phyloP scores from a whole-genome alignment of 306 rosid genomes.

The Trifolium fragiferum region DNA sequence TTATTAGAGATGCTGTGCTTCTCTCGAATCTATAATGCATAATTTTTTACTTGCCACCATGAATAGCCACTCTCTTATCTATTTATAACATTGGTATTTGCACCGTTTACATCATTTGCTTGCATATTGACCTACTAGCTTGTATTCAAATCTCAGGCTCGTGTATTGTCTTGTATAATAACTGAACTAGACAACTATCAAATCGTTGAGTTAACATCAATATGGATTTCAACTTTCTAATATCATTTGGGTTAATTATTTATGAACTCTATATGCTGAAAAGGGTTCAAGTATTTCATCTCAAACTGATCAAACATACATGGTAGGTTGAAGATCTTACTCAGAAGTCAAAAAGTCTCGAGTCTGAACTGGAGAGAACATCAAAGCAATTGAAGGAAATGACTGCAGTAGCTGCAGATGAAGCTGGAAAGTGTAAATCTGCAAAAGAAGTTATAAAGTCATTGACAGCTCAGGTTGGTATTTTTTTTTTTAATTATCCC shows the following conservation, averaged over 20 bases:
- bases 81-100: background rate
- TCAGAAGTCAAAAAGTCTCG: slow-evolving; percentile 68
- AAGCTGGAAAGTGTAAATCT: slow-evolving; percentile 89
- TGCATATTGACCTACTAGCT: slow-evolving; percentile 33
- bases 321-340: slow-evolving; percentile 83
- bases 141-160: slow-evolving; percentile 19
- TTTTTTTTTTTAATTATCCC: no score
- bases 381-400: slow-evolving; percentile 75
- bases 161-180: slow-evolving; percentile 10
- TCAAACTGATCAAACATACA: slow-evolving; percentile 32
- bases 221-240: slow-evolving; percentile 18
- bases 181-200: slow-evolving; percentile 32
- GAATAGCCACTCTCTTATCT: background rate
- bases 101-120: slow-evolving; percentile 29
- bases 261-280: slow-evolving; percentile 28
- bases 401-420: slow-evolving; percentile 79
- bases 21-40: background rate
- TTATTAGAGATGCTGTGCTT: background rate
- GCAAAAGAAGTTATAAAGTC: slow-evolving; percentile 92
- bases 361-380: slow-evolving; percentile 80
- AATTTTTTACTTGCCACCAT: background rate
- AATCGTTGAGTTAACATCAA: slow-evolving; percentile 1
- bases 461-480: slow-evolving; percentile 80
- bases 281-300: slow-evolving; percentile 34
- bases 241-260: slow-evolving; percentile 21